Base-by-base conservation (phyloP, 2,329 filamentous ascomycete species). In the Monilinia polystroma region DNA sequence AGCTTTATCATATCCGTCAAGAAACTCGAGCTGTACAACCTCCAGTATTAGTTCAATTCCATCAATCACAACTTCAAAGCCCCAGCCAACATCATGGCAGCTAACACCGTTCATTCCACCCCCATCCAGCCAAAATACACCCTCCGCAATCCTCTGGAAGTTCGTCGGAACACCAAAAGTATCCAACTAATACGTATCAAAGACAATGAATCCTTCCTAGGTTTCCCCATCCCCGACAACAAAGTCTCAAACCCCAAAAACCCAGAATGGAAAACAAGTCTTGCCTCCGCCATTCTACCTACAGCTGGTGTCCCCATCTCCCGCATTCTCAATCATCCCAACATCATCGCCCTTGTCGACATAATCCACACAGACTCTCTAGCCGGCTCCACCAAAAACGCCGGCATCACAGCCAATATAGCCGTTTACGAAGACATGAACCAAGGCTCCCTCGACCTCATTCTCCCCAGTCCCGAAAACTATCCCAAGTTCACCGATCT, bases 351-450 rank as follows among this genome's bases (percentile, higher is more conserved):
- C 4, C 69, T 76, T 14, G 69, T 75, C 68, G 74, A 75, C 43
- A 70, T 76, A n/a, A 68, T 73, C 20, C 68, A 70, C 4, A 68
- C 66, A 47, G 69, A 68, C 4, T 55, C 56, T 7, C 12, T 64
- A 12, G 51, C 65, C 10, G 71, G 69, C n/a, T 62, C 43, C 14
- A 66, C 41, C 16, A 60, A 51, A 3, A 51, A 57, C 23, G 54
- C 67, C 4, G 70, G 70, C 26, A 45, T 64, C 1, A 57, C 51
- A 6, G 64, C 66, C 64, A 76, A 76, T 57, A 76, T 80, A 68
- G 73, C 82, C 20, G 75, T 85, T 29, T 85, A 80, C 79, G 84
- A 86, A 73, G 81, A 79, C 65, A 84, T 82, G 75, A 81, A 84
- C 67, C 82, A 80, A 5, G 83, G 83, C 45, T 82, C 78, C 52